Conservation (phyloP, 441 rosid genomes). For the Geranium incanum region DNA sequence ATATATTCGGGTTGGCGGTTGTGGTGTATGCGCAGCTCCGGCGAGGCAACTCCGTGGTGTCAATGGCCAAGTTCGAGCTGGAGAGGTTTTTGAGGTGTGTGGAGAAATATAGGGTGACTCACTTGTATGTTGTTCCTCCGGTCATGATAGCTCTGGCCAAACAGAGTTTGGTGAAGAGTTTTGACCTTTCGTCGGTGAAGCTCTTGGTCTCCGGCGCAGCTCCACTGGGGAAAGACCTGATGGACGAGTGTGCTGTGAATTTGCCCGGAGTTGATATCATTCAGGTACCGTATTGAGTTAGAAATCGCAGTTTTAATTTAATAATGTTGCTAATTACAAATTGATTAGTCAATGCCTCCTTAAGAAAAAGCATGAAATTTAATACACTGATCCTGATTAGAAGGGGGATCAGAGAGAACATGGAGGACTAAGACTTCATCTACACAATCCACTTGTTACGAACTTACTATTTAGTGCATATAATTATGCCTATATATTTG, state of each 20-base stretch:
- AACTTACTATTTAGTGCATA: too few relatives aligned
- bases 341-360: background rate
- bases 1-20: conserved; percentile 61
- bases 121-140: conserved; percentile 78
- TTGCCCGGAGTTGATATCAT: conserved; percentile 39
- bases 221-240: conserved; percentile 76
- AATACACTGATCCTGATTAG: background rate
- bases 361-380: background rate
- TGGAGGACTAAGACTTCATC: background rate
- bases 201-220: conserved; percentile 74
- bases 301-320: background rate
- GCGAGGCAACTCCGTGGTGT: conserved; percentile 50
- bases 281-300: conserved; percentile 41
- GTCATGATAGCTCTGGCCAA: conserved; percentile 68
- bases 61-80: conserved; percentile 60
- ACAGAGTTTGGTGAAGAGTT: conserved; percentile 42
- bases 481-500: background rate
- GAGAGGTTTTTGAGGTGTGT: conserved; percentile 39
- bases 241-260: conserved; percentile 64
- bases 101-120: conserved; percentile 55
- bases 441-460: too few relatives aligned
- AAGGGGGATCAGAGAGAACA: background rate
- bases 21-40: conserved; percentile 47
- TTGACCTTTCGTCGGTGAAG: conserved; percentile 60
- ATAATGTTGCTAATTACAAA: background rate